phyloP scores from a whole-genome alignment of 805 yeast genomes.

The Lipomyces mesembrius region DNA sequence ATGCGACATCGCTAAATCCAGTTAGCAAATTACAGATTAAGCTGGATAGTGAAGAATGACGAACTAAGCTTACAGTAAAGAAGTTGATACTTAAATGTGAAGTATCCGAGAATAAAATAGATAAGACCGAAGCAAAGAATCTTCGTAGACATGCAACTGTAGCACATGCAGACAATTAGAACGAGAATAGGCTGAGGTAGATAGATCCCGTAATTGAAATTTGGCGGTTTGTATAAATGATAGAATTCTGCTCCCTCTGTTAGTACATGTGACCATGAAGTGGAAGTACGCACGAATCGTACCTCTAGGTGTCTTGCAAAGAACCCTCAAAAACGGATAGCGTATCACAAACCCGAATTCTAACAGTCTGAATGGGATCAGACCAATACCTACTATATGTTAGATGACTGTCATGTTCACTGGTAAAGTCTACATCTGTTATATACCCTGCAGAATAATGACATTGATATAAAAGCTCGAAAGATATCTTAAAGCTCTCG shows the following conservation, averaged over 20 bases:
- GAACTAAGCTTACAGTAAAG: constrained; percentile 52
- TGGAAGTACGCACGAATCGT: background rate
- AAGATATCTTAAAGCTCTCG: constrained; percentile 76
- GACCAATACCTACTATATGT: constrained; percentile 56
- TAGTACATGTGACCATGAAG: background rate
- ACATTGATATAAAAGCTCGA: constrained; percentile 90
- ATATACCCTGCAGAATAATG: constrained; percentile 66
- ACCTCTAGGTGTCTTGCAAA: constrained; percentile 75
- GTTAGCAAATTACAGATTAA: background rate
- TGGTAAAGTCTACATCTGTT: background rate
- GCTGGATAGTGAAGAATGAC: background rate
- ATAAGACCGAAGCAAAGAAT: constrained; percentile 81
- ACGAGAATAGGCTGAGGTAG: constrained; percentile 90
- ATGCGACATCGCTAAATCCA: constrained; percentile 67
- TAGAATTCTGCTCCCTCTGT: constrained; percentile 55
- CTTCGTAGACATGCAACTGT: constrained; percentile 87
- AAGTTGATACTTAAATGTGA: constrained; percentile 87
- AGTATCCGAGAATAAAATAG: constrained; percentile 85
- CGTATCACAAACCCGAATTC: constrained; percentile 76
- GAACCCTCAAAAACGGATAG: constrained; percentile 67
- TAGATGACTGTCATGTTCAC: background rate
- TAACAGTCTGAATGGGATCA: constrained; percentile 86
- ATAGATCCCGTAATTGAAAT: constrained; percentile 86
- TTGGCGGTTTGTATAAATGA: constrained; percentile 81
- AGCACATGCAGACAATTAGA: constrained; percentile 79